phyloP scores from a whole-genome alignment of 2,329 filamentous ascomycete species.

The Fusarium torulosum region DNA sequence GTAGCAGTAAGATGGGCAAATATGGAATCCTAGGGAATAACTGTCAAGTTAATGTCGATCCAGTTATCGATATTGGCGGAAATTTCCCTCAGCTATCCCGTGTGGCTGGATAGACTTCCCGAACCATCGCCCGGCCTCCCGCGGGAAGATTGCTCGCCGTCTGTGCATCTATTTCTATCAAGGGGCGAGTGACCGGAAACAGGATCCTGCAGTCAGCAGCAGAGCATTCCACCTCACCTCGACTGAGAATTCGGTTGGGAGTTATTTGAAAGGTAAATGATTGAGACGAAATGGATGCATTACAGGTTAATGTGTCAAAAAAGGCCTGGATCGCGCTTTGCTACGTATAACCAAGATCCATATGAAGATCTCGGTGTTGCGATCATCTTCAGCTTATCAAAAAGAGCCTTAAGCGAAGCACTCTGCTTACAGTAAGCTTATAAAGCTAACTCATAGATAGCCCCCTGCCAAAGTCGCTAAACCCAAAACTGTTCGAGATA shows the following conservation, averaged over 20 bases:
- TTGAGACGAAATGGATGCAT: not conserved
- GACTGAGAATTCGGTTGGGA: not conserved
- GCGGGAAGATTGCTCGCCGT: not conserved
- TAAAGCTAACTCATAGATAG: slow-evolving; percentile 23
- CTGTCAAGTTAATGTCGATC: not conserved
- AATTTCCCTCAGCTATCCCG: not conserved
- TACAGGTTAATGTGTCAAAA: not conserved
- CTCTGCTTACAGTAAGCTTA: slow-evolving; percentile 13
- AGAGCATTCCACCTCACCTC: not conserved
- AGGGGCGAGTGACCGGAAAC: not conserved
- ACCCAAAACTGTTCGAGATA: not conserved
- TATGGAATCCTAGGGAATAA: not conserved
- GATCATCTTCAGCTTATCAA: not conserved
- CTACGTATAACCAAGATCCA: not conserved
- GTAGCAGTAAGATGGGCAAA: not conserved
- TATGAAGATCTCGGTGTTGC: not conserved
- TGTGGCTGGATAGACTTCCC: not conserved
- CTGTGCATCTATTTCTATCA: not conserved
- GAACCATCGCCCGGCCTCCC: not conserved
- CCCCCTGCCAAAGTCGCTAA: slow-evolving; percentile 14
- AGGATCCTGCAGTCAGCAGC: not conserved
- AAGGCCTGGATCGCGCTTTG: not conserved
- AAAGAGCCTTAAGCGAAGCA: not conserved
- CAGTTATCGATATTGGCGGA: not conserved
- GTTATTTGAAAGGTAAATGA: not conserved